Base-by-base conservation (phyloP, 2,329 filamentous ascomycete genomes). In the Pseudopithomyces chartarum region DNA sequence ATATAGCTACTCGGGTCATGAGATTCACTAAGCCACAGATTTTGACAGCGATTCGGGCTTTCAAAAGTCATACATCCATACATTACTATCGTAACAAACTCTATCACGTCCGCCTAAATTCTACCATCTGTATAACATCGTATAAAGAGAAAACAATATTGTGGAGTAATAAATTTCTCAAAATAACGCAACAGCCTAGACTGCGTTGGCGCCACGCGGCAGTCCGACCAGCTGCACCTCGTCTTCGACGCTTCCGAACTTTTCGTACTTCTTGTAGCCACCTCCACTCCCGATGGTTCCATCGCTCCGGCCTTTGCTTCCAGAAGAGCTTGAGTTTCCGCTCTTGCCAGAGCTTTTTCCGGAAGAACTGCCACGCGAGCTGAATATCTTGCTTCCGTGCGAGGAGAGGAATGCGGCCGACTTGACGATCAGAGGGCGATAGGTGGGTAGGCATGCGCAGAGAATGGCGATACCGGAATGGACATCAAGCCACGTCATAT, bases 381-480 rank as follows among this genome's bases (percentile, higher is more conserved):
- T 44, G 42, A 44, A 44, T 15, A 44, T 20, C 22, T 44, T 44
- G 42, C 42, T 44, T 44, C 42, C 22, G 4, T 44, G 42, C n/a
- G 22, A 44, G 11, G 42, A 44, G 5, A 44, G 15, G 23, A 44
- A 44, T 6, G 42, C 42, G 5, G 42, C 42, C 5, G 42, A 44
- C 23, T 32, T 29, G 22, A 44, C 42, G n/a, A 44, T 26, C 13
- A 49, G 33, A 36, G 46, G 46, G 20, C 46, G 46, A 17, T 49
- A 49, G n/a, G 46, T 49, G 12, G 46, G 46, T 19, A 49, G 23
- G 29, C 46, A 49, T 8, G 46, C 46, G 22, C 46, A 49, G 2
- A 49, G 33, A 39, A 49, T 49, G 12, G 46, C 46, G 22, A 36
- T 49, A 8, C 46, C 46, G 13, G 46, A 13, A n/a, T 49, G 46